Evolutionary conservation across 768 basidiomycete species (phyloP).

Genomic region (Gymnopilus junonius): DNA sequence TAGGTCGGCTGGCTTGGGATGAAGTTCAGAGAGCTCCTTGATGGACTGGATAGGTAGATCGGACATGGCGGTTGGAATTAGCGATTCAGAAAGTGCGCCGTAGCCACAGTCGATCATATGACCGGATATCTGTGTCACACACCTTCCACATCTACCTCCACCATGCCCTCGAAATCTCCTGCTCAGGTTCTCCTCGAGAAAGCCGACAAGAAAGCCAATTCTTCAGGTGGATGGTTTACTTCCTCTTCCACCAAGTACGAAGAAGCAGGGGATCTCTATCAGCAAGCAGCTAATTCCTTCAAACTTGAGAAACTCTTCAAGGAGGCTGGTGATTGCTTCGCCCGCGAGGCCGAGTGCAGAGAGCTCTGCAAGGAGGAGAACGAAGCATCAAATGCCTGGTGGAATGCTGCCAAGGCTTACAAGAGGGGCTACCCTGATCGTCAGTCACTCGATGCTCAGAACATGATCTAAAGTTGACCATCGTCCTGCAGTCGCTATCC

Average conservation of each 20-base stretch:
- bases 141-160: conserved; percentile 19
- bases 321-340: conserved; percentile 90
- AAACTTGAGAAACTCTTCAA: conserved; percentile 92
- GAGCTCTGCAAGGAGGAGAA: conserved; percentile 86
- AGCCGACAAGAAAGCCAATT: conserved; percentile 90
- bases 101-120: conserved; percentile 20
- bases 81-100: conserved; percentile 17
- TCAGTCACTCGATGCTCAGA: conserved; percentile 41
- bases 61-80: conserved; percentile 18
- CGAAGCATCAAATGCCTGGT: conserved; percentile 98
- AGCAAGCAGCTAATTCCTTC: conserved; percentile 92
- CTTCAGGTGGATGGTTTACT: conserved; percentile 88
- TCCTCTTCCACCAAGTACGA: conserved; percentile 85
- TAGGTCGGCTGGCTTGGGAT: conserved; percentile 74
- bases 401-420: conserved; percentile 97
- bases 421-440: conserved; percentile 87
- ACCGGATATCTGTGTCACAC: conserved; percentile 21
- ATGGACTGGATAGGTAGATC: conserved; percentile 48
- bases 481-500: conserved; percentile 74
- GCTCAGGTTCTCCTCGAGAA: conserved; percentile 80
- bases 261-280: conserved; percentile 95
- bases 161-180: conserved; percentile 77
- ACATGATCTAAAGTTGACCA: conserved; percentile 19
- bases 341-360: conserved; percentile 93
- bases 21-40: conserved; percentile 53